Conservation (phyloP, 1,284 basidiomycete genomes). For the Trichosporon ovoides region DNA sequence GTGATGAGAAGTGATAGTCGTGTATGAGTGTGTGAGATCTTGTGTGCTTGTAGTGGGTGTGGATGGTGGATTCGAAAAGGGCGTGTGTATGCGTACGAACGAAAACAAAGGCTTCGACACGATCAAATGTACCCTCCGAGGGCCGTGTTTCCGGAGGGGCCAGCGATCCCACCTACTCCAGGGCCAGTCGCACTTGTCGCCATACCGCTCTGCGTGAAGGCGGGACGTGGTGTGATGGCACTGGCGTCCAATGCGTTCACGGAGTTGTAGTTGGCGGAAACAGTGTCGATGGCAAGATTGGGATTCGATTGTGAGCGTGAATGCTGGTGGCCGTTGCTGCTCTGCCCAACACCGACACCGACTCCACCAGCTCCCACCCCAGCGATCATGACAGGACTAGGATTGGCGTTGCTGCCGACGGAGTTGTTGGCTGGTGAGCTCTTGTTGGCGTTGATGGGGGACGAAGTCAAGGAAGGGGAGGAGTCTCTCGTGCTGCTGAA, state of each 20-base stretch:
- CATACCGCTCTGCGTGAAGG: conserved; percentile 14
- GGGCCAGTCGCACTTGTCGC: conserved; percentile 12
- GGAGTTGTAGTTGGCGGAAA: conserved; percentile 13
- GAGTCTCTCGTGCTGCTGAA: conserved; percentile 18
- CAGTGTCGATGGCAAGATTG: conserved; percentile 20
- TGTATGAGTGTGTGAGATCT: not conserved
- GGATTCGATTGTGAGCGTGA: conserved; percentile 1
- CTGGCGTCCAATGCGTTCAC: conserved; percentile 13
- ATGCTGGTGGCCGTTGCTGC: not conserved
- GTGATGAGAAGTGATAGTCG: not conserved
- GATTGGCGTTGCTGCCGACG: not conserved
- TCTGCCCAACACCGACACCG: not conserved
- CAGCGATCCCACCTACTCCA: conserved; percentile 28
- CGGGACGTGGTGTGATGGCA: conserved; percentile 21
- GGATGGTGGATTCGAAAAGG: not conserved
- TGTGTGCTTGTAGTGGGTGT: too few species aligned
- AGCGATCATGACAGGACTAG: not conserved
- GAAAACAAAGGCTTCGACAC: too few species aligned
- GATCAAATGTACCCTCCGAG: not conserved
- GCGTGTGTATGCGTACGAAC: not conserved
- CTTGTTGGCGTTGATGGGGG: not conserved
- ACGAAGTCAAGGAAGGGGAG: not conserved
- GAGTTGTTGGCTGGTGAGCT: not conserved
- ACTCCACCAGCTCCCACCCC: not conserved
- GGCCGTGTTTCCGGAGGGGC: not conserved